phyloP scores from a whole-genome alignment of 371 early-diverging fungal genomes.

The Actinomortierella wolfii region DNA sequence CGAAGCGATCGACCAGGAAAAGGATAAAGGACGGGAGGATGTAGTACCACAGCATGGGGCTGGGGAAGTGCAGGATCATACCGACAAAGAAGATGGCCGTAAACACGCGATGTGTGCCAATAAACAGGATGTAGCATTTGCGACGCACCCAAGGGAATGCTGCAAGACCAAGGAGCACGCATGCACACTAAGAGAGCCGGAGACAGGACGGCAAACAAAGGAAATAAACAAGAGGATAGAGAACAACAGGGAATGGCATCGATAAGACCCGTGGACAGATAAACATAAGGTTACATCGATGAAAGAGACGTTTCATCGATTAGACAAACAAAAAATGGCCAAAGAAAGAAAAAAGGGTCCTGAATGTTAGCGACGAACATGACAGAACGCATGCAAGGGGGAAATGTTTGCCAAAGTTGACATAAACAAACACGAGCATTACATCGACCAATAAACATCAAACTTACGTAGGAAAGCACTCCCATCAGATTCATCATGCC shows the following conservation, averaged over 20 bases:
- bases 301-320: background rate
- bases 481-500: constrained; percentile 44
- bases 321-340: background rate
- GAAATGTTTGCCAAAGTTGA: background rate
- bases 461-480: constrained; percentile 36
- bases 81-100: constrained; percentile 31
- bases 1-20: constrained; percentile 39
- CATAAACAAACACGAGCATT: too few species aligned
- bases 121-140: constrained; percentile 27
- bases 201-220: too few species aligned
- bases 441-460: background rate
- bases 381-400: background rate
- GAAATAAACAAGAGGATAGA: too few species aligned
- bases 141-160: constrained; percentile 35
- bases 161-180: constrained; percentile 20
- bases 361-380: constrained; percentile 1
- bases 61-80: constrained; percentile 26
- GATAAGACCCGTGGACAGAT: too few species aligned
- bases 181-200: too few species aligned
- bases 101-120: constrained; percentile 29
- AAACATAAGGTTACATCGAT: background rate
- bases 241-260: too few species aligned
- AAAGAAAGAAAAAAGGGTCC: background rate
- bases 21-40: constrained; percentile 31
- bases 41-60: constrained; percentile 43